Evolutionary conservation across 129 eudicot genomes (phyloP), one percentile per base, ranked within the genome.

Genomic region (Erigeron canadensis): DNA sequence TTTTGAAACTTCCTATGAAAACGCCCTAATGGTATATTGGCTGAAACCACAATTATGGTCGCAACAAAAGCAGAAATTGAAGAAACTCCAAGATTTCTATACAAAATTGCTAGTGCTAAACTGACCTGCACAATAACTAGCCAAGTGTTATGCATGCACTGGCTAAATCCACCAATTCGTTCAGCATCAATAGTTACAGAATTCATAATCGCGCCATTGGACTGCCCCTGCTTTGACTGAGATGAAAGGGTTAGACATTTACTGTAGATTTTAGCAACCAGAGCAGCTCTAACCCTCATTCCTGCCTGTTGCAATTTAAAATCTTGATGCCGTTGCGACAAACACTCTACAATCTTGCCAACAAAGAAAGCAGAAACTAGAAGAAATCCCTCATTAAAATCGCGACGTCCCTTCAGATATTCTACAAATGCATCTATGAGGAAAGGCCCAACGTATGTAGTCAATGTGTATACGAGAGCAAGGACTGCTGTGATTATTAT

Each of bases 151-250:
- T 93, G 98, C 86, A 93, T 70, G 65, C 76, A 87, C 84, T 84
- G 81, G 72, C 80, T 63, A 70, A 89, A 89, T 22, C 74, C 82
- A 8, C 87, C 86, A 11, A 93, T 82, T 78, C 89, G 87, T 75
- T 87, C 91, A 8, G 95, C 95, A 84, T 93, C 98, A 63, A 89
- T 90, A 17, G 96, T 73, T 96, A 93, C 85, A 16, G 87, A 55
- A 81, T 93, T 93, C 28, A 89, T 86, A 15, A 93, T 87, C 75
- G 89, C 95, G 22, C 96, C 96, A 21, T 84, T 80, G 2, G 92
- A 85, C 13, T 86, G 81, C 10, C 83, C 87, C 10, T 87, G 88
- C 76, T 80, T 93, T 21, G 98, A 82, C 61, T 76, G 79, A 45
- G 83, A 51, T 0, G 96, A 89, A 55, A 85, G 81, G 48, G 84